Conservation (phyloP, 2,329 filamentous ascomycete species). For the Knufia petricola region DNA sequence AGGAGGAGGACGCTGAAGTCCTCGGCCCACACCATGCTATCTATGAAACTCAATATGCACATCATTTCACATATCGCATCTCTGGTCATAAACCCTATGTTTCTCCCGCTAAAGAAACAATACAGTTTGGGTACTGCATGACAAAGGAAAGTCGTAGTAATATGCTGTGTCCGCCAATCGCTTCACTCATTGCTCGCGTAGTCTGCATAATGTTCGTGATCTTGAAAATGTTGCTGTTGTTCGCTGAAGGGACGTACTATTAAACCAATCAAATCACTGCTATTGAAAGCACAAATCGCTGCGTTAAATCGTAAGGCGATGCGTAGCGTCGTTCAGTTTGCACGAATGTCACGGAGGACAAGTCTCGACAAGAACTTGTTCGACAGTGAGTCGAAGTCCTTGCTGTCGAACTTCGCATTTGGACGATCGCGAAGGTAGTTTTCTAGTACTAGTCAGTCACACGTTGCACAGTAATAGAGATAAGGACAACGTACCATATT, state of each 20-base stretch:
- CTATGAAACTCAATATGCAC: neutral
- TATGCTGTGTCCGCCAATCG: neutral
- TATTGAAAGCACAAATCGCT: slow-evolving; percentile 4
- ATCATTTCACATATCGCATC: neutral
- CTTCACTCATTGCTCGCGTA: neutral
- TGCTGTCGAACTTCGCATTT: slow-evolving; percentile 74
- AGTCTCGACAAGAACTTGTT: slow-evolving; percentile 97
- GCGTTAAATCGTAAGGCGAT: slow-evolving; percentile 4
- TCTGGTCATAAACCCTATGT: slow-evolving; percentile 5
- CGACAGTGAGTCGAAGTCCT: slow-evolving; percentile 88
- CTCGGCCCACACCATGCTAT: slow-evolving; percentile 4
- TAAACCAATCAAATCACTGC: neutral
- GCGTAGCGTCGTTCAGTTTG: slow-evolving; percentile 7
- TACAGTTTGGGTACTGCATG: neutral
- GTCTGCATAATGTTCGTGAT: neutral
- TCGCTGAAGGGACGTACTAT: neutral
- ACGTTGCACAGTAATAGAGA: slow-evolving; percentile 2
- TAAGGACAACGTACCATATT: slow-evolving; percentile 63
- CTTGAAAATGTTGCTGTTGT: neutral
- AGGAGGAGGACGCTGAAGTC: neutral
- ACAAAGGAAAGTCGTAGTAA: slow-evolving; percentile 1
- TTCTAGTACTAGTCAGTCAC: slow-evolving; percentile 51
- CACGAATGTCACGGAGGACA: slow-evolving; percentile 69
- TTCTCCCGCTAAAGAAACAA: slow-evolving; percentile 3
- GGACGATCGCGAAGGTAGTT: slow-evolving; percentile 72